phyloP scores from a whole-genome alignment of 768 basidiomycete species.

The Podaxis pistillaris region DNA sequence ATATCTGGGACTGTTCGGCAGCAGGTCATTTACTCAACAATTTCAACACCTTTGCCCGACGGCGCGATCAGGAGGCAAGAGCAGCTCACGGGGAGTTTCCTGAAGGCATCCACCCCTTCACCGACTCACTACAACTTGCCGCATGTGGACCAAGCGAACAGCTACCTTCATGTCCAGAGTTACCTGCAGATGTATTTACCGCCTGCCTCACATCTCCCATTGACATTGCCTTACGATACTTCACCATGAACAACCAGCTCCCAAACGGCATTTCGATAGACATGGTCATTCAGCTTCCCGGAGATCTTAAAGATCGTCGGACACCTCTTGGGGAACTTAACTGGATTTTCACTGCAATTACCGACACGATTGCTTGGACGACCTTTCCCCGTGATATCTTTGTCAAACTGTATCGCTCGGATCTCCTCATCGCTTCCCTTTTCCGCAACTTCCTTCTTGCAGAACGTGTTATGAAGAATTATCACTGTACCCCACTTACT shows the following conservation, averaged over 20 bases:
- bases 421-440: constrained; percentile 91
- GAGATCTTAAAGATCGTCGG: constrained; percentile 93
- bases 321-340: constrained; percentile 98
- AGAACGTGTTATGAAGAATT: constrained; percentile 96
- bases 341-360: constrained; percentile 99
- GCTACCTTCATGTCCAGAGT: constrained; percentile 91
- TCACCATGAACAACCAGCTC: constrained; percentile 86
- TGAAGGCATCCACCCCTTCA: constrained; percentile 67
- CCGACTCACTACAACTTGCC: constrained; percentile 90
- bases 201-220: constrained; percentile 98
- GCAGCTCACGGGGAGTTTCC: constrained; percentile 56
- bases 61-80: constrained; percentile 67
- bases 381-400: constrained; percentile 93
- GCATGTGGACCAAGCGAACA: constrained; percentile 91
- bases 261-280: constrained; percentile 80
- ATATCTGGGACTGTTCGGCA: constrained; percentile 99
- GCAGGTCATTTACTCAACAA: constrained; percentile 92
- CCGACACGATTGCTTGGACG: constrained; percentile 99
- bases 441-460: constrained; percentile 98
- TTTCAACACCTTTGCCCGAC: constrained; percentile 78
- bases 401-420: constrained; percentile 90
- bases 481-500: constrained; percentile 95
- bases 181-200: constrained; percentile 97
- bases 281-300: constrained; percentile 93
- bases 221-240: constrained; percentile 93